These are phyloP conservation scores for Pythium coloratum DNA, from an alignment of 352 stramenopile genomes.

Conservation along the genomic window DNA sequence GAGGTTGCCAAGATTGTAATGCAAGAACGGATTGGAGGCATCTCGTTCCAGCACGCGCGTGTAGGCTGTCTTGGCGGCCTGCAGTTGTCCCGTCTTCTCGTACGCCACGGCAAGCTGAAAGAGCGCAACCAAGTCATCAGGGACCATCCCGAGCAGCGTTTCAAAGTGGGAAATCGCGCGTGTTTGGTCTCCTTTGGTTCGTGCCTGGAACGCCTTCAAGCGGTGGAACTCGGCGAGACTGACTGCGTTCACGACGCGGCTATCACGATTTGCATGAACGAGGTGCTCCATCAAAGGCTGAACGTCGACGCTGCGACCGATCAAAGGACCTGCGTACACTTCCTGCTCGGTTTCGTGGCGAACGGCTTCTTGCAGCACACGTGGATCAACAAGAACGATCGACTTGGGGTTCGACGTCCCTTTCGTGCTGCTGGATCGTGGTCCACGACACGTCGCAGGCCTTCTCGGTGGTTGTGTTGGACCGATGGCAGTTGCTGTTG, in stretches of 20 bases:
- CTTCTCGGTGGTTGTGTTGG: slow-evolving; percentile 6
- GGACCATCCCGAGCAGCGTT: slow-evolving; percentile 27
- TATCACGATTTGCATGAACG: slow-evolving; percentile 22
- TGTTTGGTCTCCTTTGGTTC: slow-evolving; percentile 46
- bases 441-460: slow-evolving; percentile 15
- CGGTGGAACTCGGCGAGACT: slow-evolving; percentile 43
- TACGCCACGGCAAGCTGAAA: slow-evolving; percentile 58
- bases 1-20: slow-evolving; percentile 63
- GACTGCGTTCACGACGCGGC: slow-evolving; percentile 34
- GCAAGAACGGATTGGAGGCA: slow-evolving; percentile 36
- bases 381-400: slow-evolving; percentile 10
- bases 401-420: neutral
- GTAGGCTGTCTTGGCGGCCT: slow-evolving; percentile 38
- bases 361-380: slow-evolving; percentile 46
- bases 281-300: slow-evolving; percentile 11
- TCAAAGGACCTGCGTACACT: slow-evolving; percentile 44
- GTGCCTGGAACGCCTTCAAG: slow-evolving; percentile 44
- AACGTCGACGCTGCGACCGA: slow-evolving; percentile 51
- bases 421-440: neutral
- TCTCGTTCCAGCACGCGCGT: slow-evolving; percentile 31
- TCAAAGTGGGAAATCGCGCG: slow-evolving; percentile 42
- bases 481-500: neutral
- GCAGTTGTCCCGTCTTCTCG: slow-evolving; percentile 42
- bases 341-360: slow-evolving; percentile 42
- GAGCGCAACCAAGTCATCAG: slow-evolving; percentile 17